Evolutionary conservation across 2,329 filamentous ascomycete species (phyloP).

Genomic region (Penicillium capsulatum): DNA sequence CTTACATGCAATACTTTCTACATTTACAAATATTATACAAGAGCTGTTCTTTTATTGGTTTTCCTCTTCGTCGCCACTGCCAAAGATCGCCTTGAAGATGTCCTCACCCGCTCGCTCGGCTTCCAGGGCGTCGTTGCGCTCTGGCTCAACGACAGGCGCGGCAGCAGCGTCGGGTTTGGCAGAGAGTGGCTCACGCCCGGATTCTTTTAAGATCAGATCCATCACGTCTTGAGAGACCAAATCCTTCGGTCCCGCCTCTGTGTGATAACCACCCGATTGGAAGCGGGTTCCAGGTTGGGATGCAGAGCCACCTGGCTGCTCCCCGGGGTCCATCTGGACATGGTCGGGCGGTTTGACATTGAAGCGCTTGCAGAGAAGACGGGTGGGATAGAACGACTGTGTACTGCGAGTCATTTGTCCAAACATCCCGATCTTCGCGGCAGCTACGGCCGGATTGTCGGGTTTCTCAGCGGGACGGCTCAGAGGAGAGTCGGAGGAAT

Average conservation of each 20-base stretch:
- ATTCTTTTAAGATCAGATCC: slow-evolving; percentile 51
- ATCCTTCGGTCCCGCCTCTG: slow-evolving; percentile 37
- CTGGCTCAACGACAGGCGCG: slow-evolving; percentile 56
- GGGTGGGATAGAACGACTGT: slow-evolving; percentile 70
- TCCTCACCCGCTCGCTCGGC: slow-evolving; percentile 70
- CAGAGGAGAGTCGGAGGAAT: slow-evolving; percentile 39
- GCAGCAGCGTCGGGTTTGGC: slow-evolving; percentile 28
- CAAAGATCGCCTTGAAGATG: slow-evolving; percentile 90
- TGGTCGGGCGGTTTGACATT: slow-evolving; percentile 74
- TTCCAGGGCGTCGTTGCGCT: slow-evolving; percentile 74
- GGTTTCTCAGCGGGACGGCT: slow-evolving; percentile 53
- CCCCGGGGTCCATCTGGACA: slow-evolving; percentile 54
- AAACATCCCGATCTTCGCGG: slow-evolving; percentile 88
- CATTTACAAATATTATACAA: no score
- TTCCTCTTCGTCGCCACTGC: slow-evolving; percentile 72
- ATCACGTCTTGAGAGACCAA: slow-evolving; percentile 54
- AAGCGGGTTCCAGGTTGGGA: slow-evolving; percentile 25
- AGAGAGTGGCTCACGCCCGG: slow-evolving; percentile 13
- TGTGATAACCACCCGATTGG: slow-evolving; percentile 33
- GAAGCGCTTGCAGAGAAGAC: slow-evolving; percentile 90
- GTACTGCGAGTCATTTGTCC: slow-evolving; percentile 75
- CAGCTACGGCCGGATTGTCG: slow-evolving; percentile 75
- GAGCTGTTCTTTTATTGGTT: background rate
- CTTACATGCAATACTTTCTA: slow-evolving; percentile 1
- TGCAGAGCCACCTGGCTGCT: slow-evolving; percentile 33